Base-by-base conservation (phyloP, 1,139 yeast species). In the Meyerozyma elateridarum region DNA sequence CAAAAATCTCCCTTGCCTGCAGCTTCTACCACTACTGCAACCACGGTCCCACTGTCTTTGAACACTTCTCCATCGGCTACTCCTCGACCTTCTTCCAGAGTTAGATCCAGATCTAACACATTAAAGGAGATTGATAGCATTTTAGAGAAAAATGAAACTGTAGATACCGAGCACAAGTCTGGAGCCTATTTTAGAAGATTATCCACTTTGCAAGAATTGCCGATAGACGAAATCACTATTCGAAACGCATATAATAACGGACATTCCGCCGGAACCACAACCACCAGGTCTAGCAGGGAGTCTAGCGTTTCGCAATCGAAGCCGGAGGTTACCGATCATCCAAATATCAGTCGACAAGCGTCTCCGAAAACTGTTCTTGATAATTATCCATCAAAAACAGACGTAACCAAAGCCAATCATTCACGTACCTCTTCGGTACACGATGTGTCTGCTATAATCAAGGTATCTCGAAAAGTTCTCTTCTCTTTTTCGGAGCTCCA, bases 171-270 rank as follows among this genome's bases (percentile, higher is more conserved):
- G 38, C 69, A 62, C 38, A 71, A 70, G 50, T 72, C 76, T 33
- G 78, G 79, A 11, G 88, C 85, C 22, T 82, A 81, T 49, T 81
- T 82, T 50, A 67, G 83, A 44, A 65, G 93, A 37, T 56, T 83
- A 30, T 80, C 91, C 1, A 78, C 84, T 0, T 55, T 83, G 20
- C 83, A 79, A 16, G 91, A 80, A 44, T 69, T 64, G 34, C 71
- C 71, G n/a, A 44, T 40, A 5, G 68, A 60, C 36, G 70, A 61
- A 33, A 33, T 36, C 12, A 22, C 31, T 20, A 15, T 22, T 6
- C 28, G 30, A n/a, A 13, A 22, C 20, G 24, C 28, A 26, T 7
- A 13, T 12, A 22, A 29, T 8, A 18, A 18, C 5, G 11, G 15
- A 8, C 19, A 20, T 15, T 17, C 38, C 25, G 11, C 24, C 28